A percentile compares a stretch with the other conserved stretches of the same genome.
These are phyloP conservation scores for Thermothielavioides terrestris DNA, from an alignment of 495 filamentous ascomycete genomes.

Conservation along the genomic window DNA sequence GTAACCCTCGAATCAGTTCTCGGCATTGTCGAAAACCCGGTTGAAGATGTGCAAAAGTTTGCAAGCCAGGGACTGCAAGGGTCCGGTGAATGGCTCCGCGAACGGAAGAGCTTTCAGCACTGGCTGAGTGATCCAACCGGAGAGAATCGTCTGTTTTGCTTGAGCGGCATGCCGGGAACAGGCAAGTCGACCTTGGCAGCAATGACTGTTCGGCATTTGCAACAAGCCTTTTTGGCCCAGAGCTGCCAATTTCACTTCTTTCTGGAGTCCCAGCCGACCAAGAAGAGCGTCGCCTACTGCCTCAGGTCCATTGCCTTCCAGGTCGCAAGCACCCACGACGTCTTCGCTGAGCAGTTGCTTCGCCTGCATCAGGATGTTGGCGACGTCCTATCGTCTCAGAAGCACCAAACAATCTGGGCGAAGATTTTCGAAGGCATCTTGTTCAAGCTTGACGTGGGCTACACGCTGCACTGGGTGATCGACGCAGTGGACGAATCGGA, in stretches of 20 bases:
- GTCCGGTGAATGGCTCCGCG: background rate
- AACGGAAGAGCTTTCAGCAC: background rate
- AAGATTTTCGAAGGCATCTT: background rate
- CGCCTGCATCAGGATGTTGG: background rate
- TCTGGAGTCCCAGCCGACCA: background rate
- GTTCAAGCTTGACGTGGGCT: background rate
- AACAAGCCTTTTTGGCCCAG: background rate
- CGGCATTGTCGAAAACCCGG: background rate
- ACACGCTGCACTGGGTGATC: background rate
- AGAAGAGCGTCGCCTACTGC: conserved; percentile 1
- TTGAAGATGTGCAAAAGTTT: background rate
- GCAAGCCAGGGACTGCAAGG: background rate
- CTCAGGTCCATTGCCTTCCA: background rate
- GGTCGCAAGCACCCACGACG: background rate
- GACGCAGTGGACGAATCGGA: background rate
- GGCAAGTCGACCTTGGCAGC: background rate
- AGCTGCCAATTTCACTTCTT: conserved; percentile 1
- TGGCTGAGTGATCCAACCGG: background rate
- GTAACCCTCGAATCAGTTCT: background rate
- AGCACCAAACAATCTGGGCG: background rate
- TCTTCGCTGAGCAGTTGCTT: background rate
- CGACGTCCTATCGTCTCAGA: background rate
- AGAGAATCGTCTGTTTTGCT: background rate
- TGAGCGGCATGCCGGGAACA: background rate
- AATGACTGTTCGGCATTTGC: background rate